Conservation (phyloP, 352 stramenopile species). For the Phytopythium helicoides region DNA sequence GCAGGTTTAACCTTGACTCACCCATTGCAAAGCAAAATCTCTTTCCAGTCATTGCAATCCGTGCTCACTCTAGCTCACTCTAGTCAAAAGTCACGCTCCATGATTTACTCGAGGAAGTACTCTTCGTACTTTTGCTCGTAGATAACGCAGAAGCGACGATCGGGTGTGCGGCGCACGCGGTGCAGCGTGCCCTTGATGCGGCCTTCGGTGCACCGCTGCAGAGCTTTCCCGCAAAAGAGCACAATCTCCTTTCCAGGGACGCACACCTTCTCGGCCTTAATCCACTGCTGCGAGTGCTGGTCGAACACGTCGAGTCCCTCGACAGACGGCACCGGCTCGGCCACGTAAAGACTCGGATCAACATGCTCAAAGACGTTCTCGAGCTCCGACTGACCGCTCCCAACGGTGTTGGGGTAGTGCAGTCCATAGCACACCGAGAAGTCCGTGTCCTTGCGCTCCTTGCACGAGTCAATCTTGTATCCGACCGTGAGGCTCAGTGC, state of each 20-base stretch:
- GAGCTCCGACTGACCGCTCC: slow-evolving; percentile 44
- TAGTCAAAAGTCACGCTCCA: slow-evolving; percentile 8
- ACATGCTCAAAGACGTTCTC: slow-evolving; percentile 72
- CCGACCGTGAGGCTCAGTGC: slow-evolving; percentile 48
- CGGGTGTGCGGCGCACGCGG: slow-evolving; percentile 38
- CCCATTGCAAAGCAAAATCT: neutral
- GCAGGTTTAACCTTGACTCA: neutral
- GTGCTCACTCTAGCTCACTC: neutral
- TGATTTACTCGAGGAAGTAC: slow-evolving; percentile 25
- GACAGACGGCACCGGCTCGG: slow-evolving; percentile 50
- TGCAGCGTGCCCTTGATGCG: slow-evolving; percentile 53
- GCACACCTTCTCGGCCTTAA: slow-evolving; percentile 47
- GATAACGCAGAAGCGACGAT: slow-evolving; percentile 53
- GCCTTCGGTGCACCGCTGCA: slow-evolving; percentile 40
- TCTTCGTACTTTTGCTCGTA: slow-evolving; percentile 69
- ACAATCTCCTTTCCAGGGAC: slow-evolving; percentile 53
- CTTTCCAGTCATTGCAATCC: neutral
- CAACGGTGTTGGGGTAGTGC: slow-evolving; percentile 56
- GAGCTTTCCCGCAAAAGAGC: slow-evolving; percentile 54
- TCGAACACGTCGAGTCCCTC: slow-evolving; percentile 61
- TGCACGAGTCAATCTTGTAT: slow-evolving; percentile 29
- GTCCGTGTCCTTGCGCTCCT: slow-evolving; percentile 34
- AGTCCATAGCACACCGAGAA: slow-evolving; percentile 64
- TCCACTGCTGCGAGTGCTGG: slow-evolving; percentile 45
- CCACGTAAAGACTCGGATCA: slow-evolving; percentile 57